phyloP scores from a whole-genome alignment of 2,329 filamentous ascomycete genomes.

The Xylaria sp. region DNA sequence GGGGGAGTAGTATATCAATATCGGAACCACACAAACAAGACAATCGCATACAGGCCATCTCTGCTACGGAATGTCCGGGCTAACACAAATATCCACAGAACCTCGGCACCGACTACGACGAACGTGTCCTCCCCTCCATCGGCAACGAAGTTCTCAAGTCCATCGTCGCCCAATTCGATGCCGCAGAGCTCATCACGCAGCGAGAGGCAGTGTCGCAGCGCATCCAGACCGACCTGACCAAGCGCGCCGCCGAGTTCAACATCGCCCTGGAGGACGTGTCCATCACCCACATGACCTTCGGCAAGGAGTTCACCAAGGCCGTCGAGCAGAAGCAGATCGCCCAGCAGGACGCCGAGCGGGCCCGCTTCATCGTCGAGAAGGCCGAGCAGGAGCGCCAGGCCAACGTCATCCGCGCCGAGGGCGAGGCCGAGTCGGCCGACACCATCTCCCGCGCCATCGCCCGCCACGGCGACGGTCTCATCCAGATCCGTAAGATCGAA shows the following conservation, averaged over 20 bases:
- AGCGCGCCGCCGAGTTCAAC: slow-evolving; percentile 96
- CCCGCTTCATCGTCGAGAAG: slow-evolving; percentile 97
- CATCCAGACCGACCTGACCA: slow-evolving; percentile 91
- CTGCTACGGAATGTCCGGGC: slow-evolving; percentile 1
- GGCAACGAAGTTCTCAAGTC: slow-evolving; percentile 99
- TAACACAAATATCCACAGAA: slow-evolving; percentile 65
- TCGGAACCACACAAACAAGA: background rate
- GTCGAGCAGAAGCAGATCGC: slow-evolving; percentile 99
- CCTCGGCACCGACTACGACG: slow-evolving; percentile 97
- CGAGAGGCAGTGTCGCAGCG: slow-evolving; percentile 95
- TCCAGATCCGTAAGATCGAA: slow-evolving; percentile 97
- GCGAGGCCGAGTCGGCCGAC: slow-evolving; percentile 95
- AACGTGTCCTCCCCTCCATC: slow-evolving; percentile 97
- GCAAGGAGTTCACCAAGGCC: slow-evolving; percentile 97
- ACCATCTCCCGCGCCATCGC: slow-evolving; percentile 94
- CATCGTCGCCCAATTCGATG: slow-evolving; percentile 98
- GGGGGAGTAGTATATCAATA: background rate
- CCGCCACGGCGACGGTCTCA: slow-evolving; percentile 91
- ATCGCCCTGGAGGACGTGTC: slow-evolving; percentile 98
- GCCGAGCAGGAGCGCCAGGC: slow-evolving; percentile 99
- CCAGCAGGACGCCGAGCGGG: slow-evolving; percentile 97
- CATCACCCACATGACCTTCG: slow-evolving; percentile 99
- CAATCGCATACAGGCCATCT: background rate
- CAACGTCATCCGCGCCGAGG: slow-evolving; percentile 97
- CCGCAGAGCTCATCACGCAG: slow-evolving; percentile 98